Conservation (phyloP, 805 yeast genomes). For the Teunomyces kruisii region DNA sequence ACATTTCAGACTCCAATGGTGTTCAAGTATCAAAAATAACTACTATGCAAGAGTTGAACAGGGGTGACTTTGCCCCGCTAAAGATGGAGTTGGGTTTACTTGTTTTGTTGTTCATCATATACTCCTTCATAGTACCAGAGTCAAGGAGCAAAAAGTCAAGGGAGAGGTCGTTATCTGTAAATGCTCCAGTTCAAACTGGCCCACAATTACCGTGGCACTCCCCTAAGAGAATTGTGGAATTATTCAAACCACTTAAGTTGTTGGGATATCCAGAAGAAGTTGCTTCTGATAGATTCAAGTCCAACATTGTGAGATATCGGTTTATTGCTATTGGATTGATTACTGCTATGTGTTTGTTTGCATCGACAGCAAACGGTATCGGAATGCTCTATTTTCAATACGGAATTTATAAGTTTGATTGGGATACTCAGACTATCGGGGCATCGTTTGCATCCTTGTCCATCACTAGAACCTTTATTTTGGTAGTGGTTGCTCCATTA, state of each 20-base stretch:
- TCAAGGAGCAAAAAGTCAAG: too few species aligned
- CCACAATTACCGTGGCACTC: neutral
- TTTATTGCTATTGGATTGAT: neutral
- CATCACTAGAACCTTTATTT: constrained; percentile 13
- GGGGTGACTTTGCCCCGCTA: too few species aligned
- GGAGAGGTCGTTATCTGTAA: too few species aligned
- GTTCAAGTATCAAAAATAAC: too few species aligned
- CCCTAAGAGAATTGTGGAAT: neutral
- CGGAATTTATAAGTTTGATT: constrained; percentile 16
- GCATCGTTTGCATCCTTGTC: constrained; percentile 14
- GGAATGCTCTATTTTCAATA: constrained; percentile 10
- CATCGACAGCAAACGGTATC: neutral
- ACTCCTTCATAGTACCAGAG: too few species aligned
- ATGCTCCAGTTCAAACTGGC: too few species aligned
- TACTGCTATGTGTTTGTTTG: neutral
- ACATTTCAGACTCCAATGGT: too few species aligned
- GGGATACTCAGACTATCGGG: constrained; percentile 18
- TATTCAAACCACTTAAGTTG: constrained; percentile 17
- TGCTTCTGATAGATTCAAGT: neutral
- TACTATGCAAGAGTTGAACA: too few species aligned
- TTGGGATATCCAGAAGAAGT: constrained; percentile 9
- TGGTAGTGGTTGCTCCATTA: constrained; percentile 18
- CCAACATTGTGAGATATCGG: neutral
- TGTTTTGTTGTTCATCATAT: too few species aligned
- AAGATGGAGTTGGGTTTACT: too few species aligned